phyloP scores from a whole-genome alignment of 2,329 filamentous ascomycete species.

The Botrytis sinoallii region DNA sequence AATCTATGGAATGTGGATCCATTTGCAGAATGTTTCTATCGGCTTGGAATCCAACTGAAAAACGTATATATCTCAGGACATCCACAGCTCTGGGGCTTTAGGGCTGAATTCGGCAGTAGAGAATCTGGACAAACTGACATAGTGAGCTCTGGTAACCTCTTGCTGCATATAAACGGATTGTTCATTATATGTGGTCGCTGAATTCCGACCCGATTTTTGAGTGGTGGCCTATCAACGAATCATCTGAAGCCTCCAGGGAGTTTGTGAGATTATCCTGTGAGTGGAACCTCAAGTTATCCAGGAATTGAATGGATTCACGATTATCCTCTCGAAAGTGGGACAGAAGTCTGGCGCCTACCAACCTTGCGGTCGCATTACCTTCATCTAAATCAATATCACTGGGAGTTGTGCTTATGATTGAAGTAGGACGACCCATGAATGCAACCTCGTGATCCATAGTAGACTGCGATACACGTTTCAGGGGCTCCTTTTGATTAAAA shows the following conservation, averaged over 20 bases:
- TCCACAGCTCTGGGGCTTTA: neutral
- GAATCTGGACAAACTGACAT: neutral
- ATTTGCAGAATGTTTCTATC: neutral
- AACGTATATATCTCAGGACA: neutral
- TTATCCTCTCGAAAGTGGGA: neutral
- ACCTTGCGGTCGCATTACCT: neutral
- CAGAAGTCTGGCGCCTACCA: neutral
- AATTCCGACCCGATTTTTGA: neutral
- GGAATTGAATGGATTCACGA: neutral
- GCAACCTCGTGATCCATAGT: neutral
- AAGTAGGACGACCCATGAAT: conserved; percentile 10
- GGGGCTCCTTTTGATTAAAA: neutral
- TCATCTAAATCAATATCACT: conserved; percentile 13
- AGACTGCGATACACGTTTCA: neutral
- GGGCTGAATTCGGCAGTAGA: conserved; percentile 1
- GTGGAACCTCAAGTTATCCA: neutral
- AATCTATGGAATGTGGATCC: neutral
- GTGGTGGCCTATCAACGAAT: neutral
- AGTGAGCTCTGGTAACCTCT: neutral
- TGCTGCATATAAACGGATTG: neutral
- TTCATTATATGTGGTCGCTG: neutral
- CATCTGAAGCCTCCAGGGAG: neutral
- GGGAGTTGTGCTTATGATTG: neutral
- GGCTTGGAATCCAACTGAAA: neutral
- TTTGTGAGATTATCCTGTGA: neutral